A percentile compares a stretch with the other conserved stretches of the same genome.
Conservation (phyloP, 2,329 filamentous ascomycete genomes). For the Emergomyces orientalis region DNA sequence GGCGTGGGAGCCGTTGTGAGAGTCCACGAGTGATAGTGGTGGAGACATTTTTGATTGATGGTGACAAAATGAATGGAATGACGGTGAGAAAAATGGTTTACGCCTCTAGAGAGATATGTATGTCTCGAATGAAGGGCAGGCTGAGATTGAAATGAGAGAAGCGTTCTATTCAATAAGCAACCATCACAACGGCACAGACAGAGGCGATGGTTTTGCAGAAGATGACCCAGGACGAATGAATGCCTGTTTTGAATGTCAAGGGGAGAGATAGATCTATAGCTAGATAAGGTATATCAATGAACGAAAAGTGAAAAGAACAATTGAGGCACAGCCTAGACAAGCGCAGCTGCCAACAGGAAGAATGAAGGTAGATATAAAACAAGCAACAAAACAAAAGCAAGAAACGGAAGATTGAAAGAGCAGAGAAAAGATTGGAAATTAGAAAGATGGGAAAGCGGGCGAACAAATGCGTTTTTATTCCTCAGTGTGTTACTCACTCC, state of each 20-base stretch:
- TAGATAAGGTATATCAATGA: not conserved
- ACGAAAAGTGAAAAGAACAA: not conserved
- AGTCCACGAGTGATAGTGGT: constrained; percentile 12
- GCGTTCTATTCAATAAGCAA: not conserved
- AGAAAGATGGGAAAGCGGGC: not conserved
- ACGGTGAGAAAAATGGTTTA: constrained; percentile 7
- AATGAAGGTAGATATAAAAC: not conserved
- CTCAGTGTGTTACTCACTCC: not conserved
- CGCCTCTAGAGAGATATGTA: not conserved
- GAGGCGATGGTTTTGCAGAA: not conserved
- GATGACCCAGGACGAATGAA: not conserved
- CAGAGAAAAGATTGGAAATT: not conserved
- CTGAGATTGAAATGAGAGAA: not conserved
- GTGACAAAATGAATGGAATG: constrained; percentile 6
- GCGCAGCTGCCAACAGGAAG: not conserved
- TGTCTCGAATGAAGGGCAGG: not conserved
- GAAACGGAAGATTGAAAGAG: not conserved
- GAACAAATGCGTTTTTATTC: not conserved
- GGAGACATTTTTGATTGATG: constrained; percentile 21
- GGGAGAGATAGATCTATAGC: not conserved
- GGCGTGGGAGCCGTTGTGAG: constrained; percentile 23
- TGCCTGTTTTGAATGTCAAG: not conserved
- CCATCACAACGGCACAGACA: not conserved
- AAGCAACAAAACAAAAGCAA: not conserved
- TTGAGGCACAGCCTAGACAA: not conserved